Percentiles rank a stretch among this genome's conserved stretches.
phyloP scores from a whole-genome alignment of 495 filamentous ascomycete species.

The Hypoxylon lenormandii region DNA sequence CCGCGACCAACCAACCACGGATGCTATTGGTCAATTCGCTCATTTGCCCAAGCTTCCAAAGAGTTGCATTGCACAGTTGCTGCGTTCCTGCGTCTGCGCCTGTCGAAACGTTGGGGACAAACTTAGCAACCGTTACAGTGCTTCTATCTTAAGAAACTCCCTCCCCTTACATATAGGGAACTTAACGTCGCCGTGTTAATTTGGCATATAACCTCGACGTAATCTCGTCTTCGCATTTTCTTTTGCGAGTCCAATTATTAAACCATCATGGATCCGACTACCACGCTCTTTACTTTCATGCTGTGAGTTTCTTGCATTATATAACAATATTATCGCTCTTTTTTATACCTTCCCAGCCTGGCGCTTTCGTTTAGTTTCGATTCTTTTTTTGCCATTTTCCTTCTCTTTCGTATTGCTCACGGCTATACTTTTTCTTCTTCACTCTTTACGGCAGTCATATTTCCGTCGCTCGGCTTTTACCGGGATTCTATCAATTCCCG shows the following conservation, averaged over 20 bases:
- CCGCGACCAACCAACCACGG: constrained; percentile 6
- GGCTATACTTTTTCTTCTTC: constrained; percentile 6
- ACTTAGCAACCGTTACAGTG: constrained; percentile 23
- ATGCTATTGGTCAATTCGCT: constrained; percentile 33
- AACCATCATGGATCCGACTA: constrained; percentile 70
- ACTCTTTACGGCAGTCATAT: constrained; percentile 18
- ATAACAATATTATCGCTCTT: constrained; percentile 53
- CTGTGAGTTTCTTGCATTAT: constrained; percentile 68
- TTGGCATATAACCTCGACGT: constrained; percentile 11
- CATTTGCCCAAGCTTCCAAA: constrained; percentile 12
- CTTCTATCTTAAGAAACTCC: constrained; percentile 37
- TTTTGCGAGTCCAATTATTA: constrained; percentile 25
- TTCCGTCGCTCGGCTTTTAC: constrained; percentile 24
- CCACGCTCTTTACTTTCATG: constrained; percentile 80
- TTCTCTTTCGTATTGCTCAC: constrained; percentile 11
- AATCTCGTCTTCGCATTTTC: constrained; percentile 5
- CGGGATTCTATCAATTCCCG: constrained; percentile 13
- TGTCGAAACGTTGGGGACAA: constrained; percentile 32
- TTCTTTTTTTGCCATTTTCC: constrained; percentile 22
- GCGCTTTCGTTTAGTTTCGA: constrained; percentile 38
- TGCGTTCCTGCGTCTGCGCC: constrained; percentile 39
- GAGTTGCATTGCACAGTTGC: constrained; percentile 39
- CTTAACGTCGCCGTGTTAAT: constrained; percentile 4
- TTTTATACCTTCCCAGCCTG: constrained; percentile 38
- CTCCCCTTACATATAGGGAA: not conserved